A percentile compares a stretch with the other conserved stretches of the same genome.
These are phyloP conservation scores for Phaffomyces opuntiae DNA, from an alignment of 805 yeast genomes.

Conservation along the genomic window DNA sequence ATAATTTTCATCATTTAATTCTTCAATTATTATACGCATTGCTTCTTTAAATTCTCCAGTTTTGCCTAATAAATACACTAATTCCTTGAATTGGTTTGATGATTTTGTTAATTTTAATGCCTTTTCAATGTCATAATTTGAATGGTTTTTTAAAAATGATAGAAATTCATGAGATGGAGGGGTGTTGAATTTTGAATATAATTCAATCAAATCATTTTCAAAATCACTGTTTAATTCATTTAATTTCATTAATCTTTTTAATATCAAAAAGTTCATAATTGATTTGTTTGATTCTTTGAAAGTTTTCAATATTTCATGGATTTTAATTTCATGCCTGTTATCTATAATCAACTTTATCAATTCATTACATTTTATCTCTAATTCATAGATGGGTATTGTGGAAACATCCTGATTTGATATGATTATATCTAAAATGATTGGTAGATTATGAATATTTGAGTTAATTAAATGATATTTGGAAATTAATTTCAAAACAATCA, in stretches of 20 bases:
- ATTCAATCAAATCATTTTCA: constrained; percentile 59
- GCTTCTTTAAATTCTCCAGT: constrained; percentile 80
- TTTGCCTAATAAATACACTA: constrained; percentile 74
- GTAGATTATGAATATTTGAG: constrained; percentile 40
- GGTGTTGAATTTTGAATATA: constrained; percentile 55
- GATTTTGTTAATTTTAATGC: constrained; percentile 65
- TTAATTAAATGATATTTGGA: constrained; percentile 56
- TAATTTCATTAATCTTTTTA: constrained; percentile 52
- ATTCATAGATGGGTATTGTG: constrained; percentile 27
- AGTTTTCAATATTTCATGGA: constrained; percentile 41
- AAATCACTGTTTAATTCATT: constrained; percentile 40
- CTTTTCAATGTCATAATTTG: constrained; percentile 56
- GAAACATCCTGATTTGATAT: constrained; percentile 32
- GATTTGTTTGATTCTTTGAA: constrained; percentile 30
- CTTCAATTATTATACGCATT: constrained; percentile 64
- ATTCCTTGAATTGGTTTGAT: constrained; percentile 52
- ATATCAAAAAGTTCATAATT: constrained; percentile 55
- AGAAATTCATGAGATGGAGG: constrained; percentile 37
- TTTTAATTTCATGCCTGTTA: constrained; percentile 57
- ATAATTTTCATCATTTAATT: constrained; percentile 66
- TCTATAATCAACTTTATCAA: constrained; percentile 51
- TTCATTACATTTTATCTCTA: constrained; percentile 29
- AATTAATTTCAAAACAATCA: constrained; percentile 48
- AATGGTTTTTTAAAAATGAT: constrained; percentile 52
- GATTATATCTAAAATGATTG: constrained; percentile 41